These are phyloP conservation scores for Farysia itapuensis DNA, from an alignment of 1,284 basidiomycete species.

Conservation along the genomic window DNA sequence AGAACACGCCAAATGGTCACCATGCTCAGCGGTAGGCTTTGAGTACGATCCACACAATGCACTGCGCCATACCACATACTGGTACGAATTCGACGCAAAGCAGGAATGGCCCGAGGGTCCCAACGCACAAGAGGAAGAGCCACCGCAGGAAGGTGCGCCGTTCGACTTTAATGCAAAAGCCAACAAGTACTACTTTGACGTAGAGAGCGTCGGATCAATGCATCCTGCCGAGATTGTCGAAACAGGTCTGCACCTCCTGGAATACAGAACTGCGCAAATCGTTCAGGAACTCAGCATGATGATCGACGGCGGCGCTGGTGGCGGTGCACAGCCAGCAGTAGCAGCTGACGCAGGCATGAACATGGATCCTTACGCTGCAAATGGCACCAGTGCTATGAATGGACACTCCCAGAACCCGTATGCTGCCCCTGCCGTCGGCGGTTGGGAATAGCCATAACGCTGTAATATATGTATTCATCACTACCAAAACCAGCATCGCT, in stretches of 20 bases:
- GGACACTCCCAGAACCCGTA: neutral
- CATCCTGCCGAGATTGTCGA: conserved; percentile 56
- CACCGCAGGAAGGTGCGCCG: conserved; percentile 46
- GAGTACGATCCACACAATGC: conserved; percentile 99
- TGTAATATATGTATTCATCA: no score
- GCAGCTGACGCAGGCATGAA: conserved; percentile 7
- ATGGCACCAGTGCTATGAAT: neutral
- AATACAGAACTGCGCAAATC: conserved; percentile 54
- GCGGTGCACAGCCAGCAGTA: no score
- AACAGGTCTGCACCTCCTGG: conserved; percentile 51
- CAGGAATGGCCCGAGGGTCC: conserved; percentile 55
- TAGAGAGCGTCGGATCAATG: conserved; percentile 55
- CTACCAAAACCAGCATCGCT: no score
- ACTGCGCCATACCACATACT: conserved; percentile 90
- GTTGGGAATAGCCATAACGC: no score
- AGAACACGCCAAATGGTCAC: conserved; percentile 99
- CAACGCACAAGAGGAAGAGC: conserved; percentile 55
- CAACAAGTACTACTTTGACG: conserved; percentile 56
- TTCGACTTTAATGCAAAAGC: conserved; percentile 54
- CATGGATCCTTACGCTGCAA: no score
- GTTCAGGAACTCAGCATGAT: conserved; percentile 56
- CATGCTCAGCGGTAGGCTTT: conserved; percentile 89
- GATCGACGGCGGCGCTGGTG: conserved; percentile 32
- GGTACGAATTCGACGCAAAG: conserved; percentile 72
- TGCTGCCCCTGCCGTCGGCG: neutral